Evolutionary conservation across 177 flowering plant species (phyloP), one percentile per base, ranked within the genome.

Genomic region (Vitis hybrid): DNA sequence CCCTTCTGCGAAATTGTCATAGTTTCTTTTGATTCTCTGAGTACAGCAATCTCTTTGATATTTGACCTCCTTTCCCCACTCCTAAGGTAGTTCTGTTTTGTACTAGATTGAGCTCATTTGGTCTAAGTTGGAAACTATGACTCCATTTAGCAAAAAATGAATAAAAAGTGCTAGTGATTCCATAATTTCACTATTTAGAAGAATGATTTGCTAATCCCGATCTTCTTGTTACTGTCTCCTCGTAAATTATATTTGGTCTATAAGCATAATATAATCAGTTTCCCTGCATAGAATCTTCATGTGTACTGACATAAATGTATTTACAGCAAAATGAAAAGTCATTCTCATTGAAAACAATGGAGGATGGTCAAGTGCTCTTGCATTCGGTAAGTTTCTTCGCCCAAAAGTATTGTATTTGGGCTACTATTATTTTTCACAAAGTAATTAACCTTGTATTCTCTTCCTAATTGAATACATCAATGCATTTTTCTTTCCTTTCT

Each of bases 331-430:
- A 86, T 80, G 91, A 85, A 54, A 95, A 83, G 72, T 87, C 93
- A 48, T 76, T 87, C 67, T 74, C 88, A 13, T 74, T 95, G 62
- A 93, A 95, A 83, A 91, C 99, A 19, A 88, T 92, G 96, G 98
- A 95, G 81, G 99, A 95, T 73, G 98, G 98, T 20, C 84, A 81
- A 51, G 99, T 95, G 84, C 86, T 85, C 75, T 81, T 95, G 12
- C 76, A 86, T 76, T 88, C 94, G 56, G 98, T 95, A 78, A 79
- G 87, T 77, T 69, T 68, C 60, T 53, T 39, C 10, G 11, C 3
- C 29, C 8, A 53, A 58, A 20, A 19, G n/a, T 48, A 18, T 63
- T 55, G n/a, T 61, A 45, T 71, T 48, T 19, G 45, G 3, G 13
- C 8, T 54, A 10, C 10, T 15, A 39, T 49, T 4, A 16, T 65